A percentile compares a stretch with the other conserved stretches of the same genome.
These are phyloP conservation scores for Aspergillus diversus DNA, from an alignment of 495 filamentous ascomycete species.

Conservation along the genomic window DNA sequence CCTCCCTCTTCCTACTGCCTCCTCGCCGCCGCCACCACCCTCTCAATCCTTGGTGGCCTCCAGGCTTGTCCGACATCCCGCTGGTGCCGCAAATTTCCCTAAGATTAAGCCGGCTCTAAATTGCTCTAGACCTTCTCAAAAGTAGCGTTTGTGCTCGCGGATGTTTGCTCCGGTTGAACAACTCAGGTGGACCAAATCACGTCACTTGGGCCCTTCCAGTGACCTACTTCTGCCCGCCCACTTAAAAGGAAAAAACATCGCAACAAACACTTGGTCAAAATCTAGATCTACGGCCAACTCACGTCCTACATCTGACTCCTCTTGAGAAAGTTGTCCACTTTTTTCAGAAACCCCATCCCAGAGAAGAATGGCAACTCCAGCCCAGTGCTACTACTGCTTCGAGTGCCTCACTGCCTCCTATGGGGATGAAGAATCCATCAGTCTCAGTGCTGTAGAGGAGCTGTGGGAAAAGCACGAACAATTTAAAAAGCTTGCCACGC, in stretches of 20 bases:
- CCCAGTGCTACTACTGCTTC: constrained; percentile 92
- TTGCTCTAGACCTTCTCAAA: neutral
- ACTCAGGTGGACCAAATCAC: constrained; percentile 5
- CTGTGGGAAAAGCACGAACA: constrained; percentile 66
- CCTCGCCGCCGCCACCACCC: constrained; percentile 5
- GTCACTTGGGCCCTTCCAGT: constrained; percentile 12
- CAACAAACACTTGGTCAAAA: neutral
- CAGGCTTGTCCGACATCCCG: constrained; percentile 8
- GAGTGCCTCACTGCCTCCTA: constrained; percentile 73
- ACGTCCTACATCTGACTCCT: neutral
- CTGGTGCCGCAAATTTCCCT: constrained; percentile 3
- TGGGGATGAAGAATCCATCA: constrained; percentile 58
- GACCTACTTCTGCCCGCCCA: neutral
- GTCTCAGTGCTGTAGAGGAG: constrained; percentile 67
- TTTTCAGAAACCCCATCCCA: neutral
- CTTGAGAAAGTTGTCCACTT: neutral
- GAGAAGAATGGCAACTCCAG: constrained; percentile 71
- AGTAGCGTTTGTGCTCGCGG: constrained; percentile 13
- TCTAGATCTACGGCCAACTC: neutral
- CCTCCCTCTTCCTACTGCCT: constrained; percentile 11
- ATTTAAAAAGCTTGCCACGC: constrained; percentile 40
- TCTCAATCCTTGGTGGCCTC: constrained; percentile 9
- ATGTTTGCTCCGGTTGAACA: constrained; percentile 1
- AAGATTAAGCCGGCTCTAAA: constrained; percentile 5
- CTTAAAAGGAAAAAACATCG: neutral